Evolutionary conservation across 1,284 basidiomycete genomes (phyloP), one percentile per base, ranked within the genome.

Genomic region (Trametes hirsuta): DNA sequence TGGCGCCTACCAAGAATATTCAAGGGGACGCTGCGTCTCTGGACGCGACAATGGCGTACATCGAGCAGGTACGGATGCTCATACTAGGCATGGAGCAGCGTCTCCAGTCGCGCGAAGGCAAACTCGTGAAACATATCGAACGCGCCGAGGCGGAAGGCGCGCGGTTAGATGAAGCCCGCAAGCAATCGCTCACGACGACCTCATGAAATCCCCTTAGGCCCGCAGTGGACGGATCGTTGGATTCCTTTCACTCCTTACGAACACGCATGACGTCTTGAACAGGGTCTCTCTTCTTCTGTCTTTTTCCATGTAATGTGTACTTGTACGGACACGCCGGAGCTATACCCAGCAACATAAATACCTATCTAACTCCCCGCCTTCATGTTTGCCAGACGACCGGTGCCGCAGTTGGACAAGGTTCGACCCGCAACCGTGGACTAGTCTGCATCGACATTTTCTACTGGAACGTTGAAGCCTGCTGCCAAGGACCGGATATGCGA

Each of bases 71-170:
- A 6, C 82, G 86, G 36, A 74, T 88, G 63, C 74, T 91, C 36
- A 81, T 92, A 15, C 76, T 91, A 14, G 90, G 90, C 0, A 91
- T 92, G 86, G 88, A 91, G 63, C 84, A 91, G 66, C 81, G 88
- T 49, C 76, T 91, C 63, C 82, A 88, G 62, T 74, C 73, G 25
- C 80, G 88, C 41, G 87, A 91, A 65, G 83, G 85, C 41, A 85
- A 84, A 68, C 74, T 92, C 30, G 66, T 73, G 11, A 85, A 87
- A 72, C 82, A 77, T 24, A 75, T 91, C 11, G 80, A 85, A 68
- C 79, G 78, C 25, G 89, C 89, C 2, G 86, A 90, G 68, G 73
- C 70, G 11, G 86, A 90, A 67, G 77, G 80, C 14, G 72, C 74
- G 47, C 80, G 76, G 65, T 86, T 82, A 64, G 83, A 87, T 62